Percentiles rank a stretch among this genome's conserved stretches.
phyloP scores from a whole-genome alignment of 2,329 filamentous ascomycete species.

The Aspergillus cejpii region DNA sequence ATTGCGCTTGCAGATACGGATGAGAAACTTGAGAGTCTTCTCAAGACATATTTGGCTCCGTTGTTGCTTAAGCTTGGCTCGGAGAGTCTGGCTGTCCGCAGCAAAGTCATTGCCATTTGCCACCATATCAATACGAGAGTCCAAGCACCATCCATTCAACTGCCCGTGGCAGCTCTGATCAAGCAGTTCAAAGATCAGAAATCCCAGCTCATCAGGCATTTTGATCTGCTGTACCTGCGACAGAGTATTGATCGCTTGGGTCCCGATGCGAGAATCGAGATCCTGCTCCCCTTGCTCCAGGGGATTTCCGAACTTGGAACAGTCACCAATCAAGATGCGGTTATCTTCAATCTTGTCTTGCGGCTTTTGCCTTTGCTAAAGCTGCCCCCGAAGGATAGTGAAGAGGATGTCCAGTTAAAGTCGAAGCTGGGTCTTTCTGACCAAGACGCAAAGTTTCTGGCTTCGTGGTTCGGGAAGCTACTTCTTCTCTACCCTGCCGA shows the following conservation, averaged over 20 bases:
- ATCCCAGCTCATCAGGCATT: conserved; percentile 70
- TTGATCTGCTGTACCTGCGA: conserved; percentile 83
- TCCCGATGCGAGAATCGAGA: conserved; percentile 57
- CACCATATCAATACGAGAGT: conserved; percentile 64
- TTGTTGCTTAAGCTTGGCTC: conserved; percentile 81
- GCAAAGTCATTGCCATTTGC: conserved; percentile 67
- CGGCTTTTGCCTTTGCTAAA: conserved; percentile 62
- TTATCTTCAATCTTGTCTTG: conserved; percentile 76
- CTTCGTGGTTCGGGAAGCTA: conserved; percentile 68
- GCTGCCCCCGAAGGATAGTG: conserved; percentile 67
- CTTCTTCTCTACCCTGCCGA: conserved; percentile 57
- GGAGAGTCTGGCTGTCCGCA: conserved; percentile 69
- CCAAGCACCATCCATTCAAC: conserved; percentile 57
- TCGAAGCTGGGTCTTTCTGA: conserved; percentile 59
- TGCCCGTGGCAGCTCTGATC: conserved; percentile 77
- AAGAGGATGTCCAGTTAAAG: conserved; percentile 67
- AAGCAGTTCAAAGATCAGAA: conserved; percentile 81
- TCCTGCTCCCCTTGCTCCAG: conserved; percentile 64
- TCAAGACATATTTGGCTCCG: conserved; percentile 72
- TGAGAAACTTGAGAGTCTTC: conserved; percentile 67
- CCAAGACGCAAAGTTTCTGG: conserved; percentile 66
- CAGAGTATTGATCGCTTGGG: conserved; percentile 65
- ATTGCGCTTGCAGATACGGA: conserved; percentile 81
- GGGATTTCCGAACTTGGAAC: conserved; percentile 58
- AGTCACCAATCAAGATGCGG: conserved; percentile 51